A percentile compares a stretch with the other conserved stretches of the same genome.
Evolutionary conservation across 164 flowering plant species (phyloP).

Genomic region (Houttuynia cordata): DNA sequence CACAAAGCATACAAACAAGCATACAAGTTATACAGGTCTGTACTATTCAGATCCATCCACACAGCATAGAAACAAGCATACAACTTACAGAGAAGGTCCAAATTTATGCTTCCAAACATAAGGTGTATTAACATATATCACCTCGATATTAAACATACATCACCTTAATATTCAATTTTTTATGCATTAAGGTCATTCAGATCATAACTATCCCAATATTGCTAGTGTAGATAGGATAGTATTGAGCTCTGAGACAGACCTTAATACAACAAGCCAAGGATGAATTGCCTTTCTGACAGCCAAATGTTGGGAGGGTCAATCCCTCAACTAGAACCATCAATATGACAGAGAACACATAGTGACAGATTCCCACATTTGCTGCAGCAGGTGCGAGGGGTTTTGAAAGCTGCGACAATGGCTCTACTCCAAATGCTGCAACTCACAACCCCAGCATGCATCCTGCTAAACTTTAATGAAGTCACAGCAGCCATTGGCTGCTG

Average conservation of each 20-base stretch:
- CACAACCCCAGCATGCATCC: slow-evolving; percentile 15
- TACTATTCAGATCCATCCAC: too few species aligned
- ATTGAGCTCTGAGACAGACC: slow-evolving; percentile 9
- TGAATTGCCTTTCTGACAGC: slow-evolving; percentile 61
- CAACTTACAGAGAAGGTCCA: too few species aligned
- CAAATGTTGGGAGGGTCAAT: too few species aligned
- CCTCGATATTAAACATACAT: too few species aligned
- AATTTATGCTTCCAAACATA: too few species aligned
- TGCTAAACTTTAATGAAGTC: slow-evolving; percentile 38
- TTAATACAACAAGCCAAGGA: slow-evolving; percentile 66
- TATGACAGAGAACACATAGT: slow-evolving; percentile 6
- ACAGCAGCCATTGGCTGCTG: slow-evolving; percentile 46
- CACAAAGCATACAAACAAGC: too few species aligned
- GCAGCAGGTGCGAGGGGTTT: slow-evolving; percentile 20
- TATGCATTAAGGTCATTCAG: slow-evolving; percentile 12
- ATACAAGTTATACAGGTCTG: too few species aligned
- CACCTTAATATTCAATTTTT: background rate
- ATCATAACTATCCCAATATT: slow-evolving; percentile 6
- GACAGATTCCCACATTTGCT: slow-evolving; percentile 30
- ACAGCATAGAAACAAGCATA: too few species aligned
- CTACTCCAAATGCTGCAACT: slow-evolving; percentile 2
- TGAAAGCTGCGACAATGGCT: slow-evolving; percentile 1
- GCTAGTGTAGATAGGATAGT: too few species aligned
- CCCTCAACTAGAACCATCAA: too few species aligned
- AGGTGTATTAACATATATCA: too few species aligned